A percentile compares a stretch with the other conserved stretches of the same genome.
These are phyloP conservation scores for Poa pratensis DNA, from an alignment of 176 grass and related monocot species.

Conservation along the genomic window DNA sequence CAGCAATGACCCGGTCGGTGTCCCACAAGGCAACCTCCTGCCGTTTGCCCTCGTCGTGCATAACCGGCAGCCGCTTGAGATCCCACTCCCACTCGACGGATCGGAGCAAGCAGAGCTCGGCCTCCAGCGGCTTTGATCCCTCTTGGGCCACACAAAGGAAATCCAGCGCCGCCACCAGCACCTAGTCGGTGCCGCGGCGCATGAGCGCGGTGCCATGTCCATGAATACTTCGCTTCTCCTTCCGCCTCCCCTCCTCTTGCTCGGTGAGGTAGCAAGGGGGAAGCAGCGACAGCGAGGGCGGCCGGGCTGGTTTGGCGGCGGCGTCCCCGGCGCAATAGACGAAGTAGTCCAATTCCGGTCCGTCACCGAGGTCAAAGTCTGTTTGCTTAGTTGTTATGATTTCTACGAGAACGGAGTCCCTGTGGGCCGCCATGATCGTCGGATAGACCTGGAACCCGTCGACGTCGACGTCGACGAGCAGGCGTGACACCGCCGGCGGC, in stretches of 20 bases:
- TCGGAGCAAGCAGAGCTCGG: background rate
- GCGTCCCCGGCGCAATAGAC: background rate
- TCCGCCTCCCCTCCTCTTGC: background rate
- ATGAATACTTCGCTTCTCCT: background rate
- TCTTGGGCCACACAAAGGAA: accelerated
- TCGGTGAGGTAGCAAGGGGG: background rate
- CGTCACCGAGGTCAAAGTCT: background rate
- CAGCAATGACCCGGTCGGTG: background rate
- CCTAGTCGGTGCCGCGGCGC: background rate
- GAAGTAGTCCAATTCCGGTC: background rate
- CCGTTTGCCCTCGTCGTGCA: background rate
- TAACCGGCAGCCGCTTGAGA: background rate
- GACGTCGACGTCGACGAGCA: background rate
- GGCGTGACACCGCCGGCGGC: background rate
- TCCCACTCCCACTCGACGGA: background rate
- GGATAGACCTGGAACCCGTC: background rate
- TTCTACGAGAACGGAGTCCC: background rate
- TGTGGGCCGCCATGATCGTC: background rate
- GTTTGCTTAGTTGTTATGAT: accelerated
- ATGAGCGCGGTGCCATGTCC: background rate
- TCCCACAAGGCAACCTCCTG: background rate
- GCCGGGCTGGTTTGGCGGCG: background rate
- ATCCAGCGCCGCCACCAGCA: background rate
- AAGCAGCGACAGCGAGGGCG: background rate
- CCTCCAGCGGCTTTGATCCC: background rate